Percentiles rank a stretch among this genome's conserved stretches.
Conservation (phyloP, 257 asterid species). For the Solanum peruvianum region DNA sequence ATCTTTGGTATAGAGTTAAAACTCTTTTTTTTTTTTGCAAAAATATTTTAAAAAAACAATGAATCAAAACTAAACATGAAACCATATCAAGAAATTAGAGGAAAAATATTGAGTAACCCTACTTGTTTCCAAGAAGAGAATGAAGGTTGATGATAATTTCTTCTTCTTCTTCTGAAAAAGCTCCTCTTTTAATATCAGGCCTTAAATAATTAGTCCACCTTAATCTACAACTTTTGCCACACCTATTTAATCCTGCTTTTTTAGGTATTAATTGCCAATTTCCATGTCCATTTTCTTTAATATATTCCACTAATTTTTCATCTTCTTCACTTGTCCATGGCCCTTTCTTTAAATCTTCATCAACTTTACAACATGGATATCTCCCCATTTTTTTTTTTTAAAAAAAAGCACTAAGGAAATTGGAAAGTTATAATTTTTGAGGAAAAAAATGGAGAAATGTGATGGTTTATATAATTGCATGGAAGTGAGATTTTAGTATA, state of each 20-base stretch:
- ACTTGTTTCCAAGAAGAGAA: conserved; percentile 24
- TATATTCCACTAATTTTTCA: conserved; percentile 6
- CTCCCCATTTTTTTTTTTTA: conserved; percentile 3
- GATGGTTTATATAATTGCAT: conserved; percentile 2
- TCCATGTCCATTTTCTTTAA: conserved; percentile 8
- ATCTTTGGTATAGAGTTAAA: neutral
- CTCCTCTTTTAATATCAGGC: conserved; percentile 27
- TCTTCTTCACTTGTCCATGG: conserved; percentile 30
- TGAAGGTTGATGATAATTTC: conserved; percentile 15
- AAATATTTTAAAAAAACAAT: too few relatives aligned
- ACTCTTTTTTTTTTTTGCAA: neutral
- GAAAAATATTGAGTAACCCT: neutral
- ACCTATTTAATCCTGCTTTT: conserved; percentile 20
- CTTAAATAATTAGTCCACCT: conserved; percentile 32
- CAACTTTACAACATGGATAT: conserved; percentile 4
- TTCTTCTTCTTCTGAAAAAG: conserved; percentile 19
- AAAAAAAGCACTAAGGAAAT: neutral
- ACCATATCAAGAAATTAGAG: neutral
- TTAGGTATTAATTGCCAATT: conserved; percentile 23
- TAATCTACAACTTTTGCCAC: conserved; percentile 33
- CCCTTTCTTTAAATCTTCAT: conserved; percentile 17
- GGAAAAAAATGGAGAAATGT: neutral
- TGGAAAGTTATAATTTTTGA: neutral
- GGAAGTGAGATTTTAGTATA: neutral
- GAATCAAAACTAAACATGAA: neutral